phyloP scores from a whole-genome alignment of 345 rosid species.

The Turritis glabra region DNA sequence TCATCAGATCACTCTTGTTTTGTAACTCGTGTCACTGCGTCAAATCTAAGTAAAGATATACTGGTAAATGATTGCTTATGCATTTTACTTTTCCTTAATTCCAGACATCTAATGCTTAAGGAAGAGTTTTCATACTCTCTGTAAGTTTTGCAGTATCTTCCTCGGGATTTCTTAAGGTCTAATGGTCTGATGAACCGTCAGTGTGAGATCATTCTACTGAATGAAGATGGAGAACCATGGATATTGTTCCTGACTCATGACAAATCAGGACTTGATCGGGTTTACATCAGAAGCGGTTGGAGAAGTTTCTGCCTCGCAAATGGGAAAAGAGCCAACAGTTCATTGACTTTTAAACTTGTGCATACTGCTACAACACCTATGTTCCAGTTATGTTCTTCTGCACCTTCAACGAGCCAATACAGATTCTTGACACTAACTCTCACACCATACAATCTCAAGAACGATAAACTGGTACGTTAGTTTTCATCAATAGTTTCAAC shows the following conservation, averaged over 20 bases:
- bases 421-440: conserved; percentile 27
- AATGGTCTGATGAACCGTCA: conserved; percentile 2
- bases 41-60: neutral
- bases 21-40: conserved; percentile 1
- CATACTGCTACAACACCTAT: neutral
- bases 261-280: neutral
- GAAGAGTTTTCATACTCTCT: neutral
- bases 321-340: neutral
- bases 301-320: conserved; percentile 17
- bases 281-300: conserved; percentile 26
- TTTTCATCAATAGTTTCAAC: neutral
- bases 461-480: neutral
- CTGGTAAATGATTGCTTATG: conserved; percentile 18
- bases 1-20: conserved; percentile 19
- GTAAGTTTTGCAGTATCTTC: conserved; percentile 7
- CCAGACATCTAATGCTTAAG: neutral
- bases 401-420: neutral
- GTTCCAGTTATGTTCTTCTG: conserved; percentile 19
- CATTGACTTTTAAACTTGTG: conserved; percentile 1
- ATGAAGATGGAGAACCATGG: conserved; percentile 11
- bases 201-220: conserved; percentile 10
- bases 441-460: neutral
- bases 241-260: neutral
- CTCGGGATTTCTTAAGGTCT: neutral
- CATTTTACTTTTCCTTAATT: neutral